Evolutionary conservation across 2,329 filamentous ascomycete genomes (phyloP).

Genomic region (Cadophora malorum): DNA sequence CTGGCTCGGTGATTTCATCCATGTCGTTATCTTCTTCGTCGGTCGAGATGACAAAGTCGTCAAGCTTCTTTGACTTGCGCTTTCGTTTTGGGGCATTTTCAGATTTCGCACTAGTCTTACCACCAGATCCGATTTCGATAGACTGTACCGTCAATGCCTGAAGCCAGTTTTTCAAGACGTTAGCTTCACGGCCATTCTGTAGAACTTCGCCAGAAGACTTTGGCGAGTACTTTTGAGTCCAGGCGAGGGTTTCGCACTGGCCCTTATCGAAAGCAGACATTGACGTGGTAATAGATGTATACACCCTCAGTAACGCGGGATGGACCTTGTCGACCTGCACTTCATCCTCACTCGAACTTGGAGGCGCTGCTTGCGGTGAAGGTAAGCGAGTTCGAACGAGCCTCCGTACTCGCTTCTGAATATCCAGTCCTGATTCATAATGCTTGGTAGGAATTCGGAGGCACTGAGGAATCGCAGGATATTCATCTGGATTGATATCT

Average conservation of each 20-base stretch:
- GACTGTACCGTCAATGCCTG: conserved; percentile 75
- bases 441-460: conserved; percentile 61
- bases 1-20: conserved; percentile 70
- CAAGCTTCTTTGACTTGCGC: conserved; percentile 69
- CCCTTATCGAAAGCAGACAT: conserved; percentile 83
- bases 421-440: conserved; percentile 62
- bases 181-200: conserved; percentile 73
- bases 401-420: conserved; percentile 56
- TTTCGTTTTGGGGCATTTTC: conserved; percentile 64
- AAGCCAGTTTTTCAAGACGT: conserved; percentile 82
- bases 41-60: conserved; percentile 80
- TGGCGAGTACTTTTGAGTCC: conserved; percentile 88
- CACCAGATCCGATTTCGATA: conserved; percentile 66
- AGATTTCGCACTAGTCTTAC: conserved; percentile 32
- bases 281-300: conserved; percentile 61
- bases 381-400: conserved; percentile 49
- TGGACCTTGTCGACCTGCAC: conserved; percentile 50
- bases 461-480: conserved; percentile 53
- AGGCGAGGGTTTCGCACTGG: conserved; percentile 73
- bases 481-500: conserved; percentile 41
- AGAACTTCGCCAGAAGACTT: conserved; percentile 72
- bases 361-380: conserved; percentile 27
- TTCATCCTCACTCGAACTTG: conserved; percentile 48
- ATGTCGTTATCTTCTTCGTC: conserved; percentile 76
- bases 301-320: conserved; percentile 65